Base-by-base conservation (phyloP, 805 yeast genomes). In the Zygosaccharomyces siamensis region DNA sequence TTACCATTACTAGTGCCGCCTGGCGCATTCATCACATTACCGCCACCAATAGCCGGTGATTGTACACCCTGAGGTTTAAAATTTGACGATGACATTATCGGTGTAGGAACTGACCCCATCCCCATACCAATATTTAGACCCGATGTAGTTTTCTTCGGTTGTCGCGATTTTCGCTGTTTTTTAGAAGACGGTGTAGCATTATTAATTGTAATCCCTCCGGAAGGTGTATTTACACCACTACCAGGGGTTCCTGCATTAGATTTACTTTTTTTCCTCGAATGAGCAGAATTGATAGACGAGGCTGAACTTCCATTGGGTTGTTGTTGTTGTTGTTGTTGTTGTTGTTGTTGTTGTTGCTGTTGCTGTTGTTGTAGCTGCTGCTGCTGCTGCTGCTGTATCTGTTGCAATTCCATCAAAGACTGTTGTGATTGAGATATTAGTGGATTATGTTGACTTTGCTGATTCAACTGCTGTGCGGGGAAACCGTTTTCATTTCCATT, bases 101-200 rank as follows among this genome's bases (percentile, higher is more conserved):
- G 39, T 6, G 46, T 43, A n/a, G 39, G 31, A 8, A 18, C 39
- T 12, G 39, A 33, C n/a, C 39, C 32, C 21, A 43, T 42, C 4
- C 38, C 30, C 18, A 30, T 32, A 16, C 46, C 39, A 7, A 26
- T 10, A 26, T 26, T 40, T 14, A 26, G 20, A 24, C 44, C 44
- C 2, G 44, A 41, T 41, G 37, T 40, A n/a, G 46, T 35, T 41
- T 52, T 54, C 51, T 57, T 54, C 32, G 53, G 47, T 36, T 60
- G 57, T 36, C 66, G 60, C 37, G 65, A 63, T 42, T 61, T 62
- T 43, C 65, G 49, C 44, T 63, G 61, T 28, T 61, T 63, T 48
- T 62, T 62, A 4, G 61, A 47, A 7, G 59, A 39, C 3, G 56
- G 45, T 23, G 52, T 52, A 12, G 46, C 39, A 7, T 52, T 28